phyloP scores from a whole-genome alignment of 2,329 filamentous ascomycete species.

The Eutypa lata region DNA sequence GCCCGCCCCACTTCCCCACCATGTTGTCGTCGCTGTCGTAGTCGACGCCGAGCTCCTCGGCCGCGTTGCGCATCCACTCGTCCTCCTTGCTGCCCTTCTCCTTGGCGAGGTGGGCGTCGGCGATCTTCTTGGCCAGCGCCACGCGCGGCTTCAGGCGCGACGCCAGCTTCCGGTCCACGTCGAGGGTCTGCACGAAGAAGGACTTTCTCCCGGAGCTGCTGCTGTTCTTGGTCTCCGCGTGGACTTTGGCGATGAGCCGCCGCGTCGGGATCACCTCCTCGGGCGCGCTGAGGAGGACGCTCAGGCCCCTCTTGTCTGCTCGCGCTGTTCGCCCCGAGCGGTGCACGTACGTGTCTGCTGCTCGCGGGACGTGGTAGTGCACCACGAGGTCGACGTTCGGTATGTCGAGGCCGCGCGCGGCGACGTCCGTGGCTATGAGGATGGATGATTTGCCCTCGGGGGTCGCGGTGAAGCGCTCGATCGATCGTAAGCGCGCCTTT shows the following conservation, averaged over 20 bases:
- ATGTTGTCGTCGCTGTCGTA: constrained; percentile 83
- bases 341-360: constrained; percentile 93
- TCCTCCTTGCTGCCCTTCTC: constrained; percentile 83
- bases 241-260: constrained; percentile 83
- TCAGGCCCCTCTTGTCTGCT: constrained; percentile 72
- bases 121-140: constrained; percentile 79
- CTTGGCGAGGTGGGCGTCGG: constrained; percentile 79
- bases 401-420: constrained; percentile 90
- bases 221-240: constrained; percentile 54
- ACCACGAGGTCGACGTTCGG: constrained; percentile 83
- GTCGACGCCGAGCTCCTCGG: constrained; percentile 89
- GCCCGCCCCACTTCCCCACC: constrained; percentile 58
- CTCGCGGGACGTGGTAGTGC: constrained; percentile 91
- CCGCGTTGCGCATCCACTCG: constrained; percentile 77
- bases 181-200: constrained; percentile 74
- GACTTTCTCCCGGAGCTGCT: constrained; percentile 36
- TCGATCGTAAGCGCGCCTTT: constrained; percentile 87
- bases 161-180: constrained; percentile 78
- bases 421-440: constrained; percentile 89
- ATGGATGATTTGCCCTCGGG: constrained; percentile 57
- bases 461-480: constrained; percentile 79
- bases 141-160: constrained; percentile 73
- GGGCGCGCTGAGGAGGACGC: constrained; percentile 83
- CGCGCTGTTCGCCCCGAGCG: constrained; percentile 92
- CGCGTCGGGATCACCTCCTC: constrained; percentile 86